A percentile compares a stretch with the other conserved stretches of the same genome.
These are phyloP conservation scores for Pseudocercospora macadamiae DNA, from an alignment of 2,329 filamentous ascomycete genomes.

Conservation along the genomic window DNA sequence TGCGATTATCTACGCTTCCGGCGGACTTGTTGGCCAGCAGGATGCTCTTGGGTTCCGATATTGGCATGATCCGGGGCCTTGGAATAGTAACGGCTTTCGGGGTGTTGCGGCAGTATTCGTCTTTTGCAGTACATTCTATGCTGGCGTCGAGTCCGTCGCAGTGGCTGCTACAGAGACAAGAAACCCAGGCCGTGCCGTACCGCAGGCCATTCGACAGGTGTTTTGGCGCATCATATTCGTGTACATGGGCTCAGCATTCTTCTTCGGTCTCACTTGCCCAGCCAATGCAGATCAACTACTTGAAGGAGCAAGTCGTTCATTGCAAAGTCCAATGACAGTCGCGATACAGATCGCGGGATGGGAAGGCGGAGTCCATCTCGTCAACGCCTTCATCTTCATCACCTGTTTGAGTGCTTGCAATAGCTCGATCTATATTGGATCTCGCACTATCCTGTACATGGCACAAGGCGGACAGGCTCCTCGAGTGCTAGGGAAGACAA, in stretches of 20 bases:
- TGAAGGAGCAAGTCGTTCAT: conserved; percentile 62
- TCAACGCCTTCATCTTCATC: conserved; percentile 76
- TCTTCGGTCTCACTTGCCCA: conserved; percentile 74
- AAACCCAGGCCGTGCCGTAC: conserved; percentile 52
- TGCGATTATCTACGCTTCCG: conserved; percentile 43
- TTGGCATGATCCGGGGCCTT: conserved; percentile 43
- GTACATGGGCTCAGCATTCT: conserved; percentile 72
- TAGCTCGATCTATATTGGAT: conserved; percentile 76
- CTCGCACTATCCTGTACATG: conserved; percentile 75
- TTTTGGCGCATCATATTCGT: conserved; percentile 51
- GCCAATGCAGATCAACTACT: conserved; percentile 67
- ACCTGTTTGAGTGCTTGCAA: conserved; percentile 70
- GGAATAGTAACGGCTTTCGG: conserved; percentile 43
- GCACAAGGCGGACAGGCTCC: conserved; percentile 74
- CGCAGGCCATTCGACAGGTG: conserved; percentile 37
- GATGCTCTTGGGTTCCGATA: conserved; percentile 39
- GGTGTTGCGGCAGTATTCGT: conserved; percentile 49
- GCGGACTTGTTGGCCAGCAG: conserved; percentile 35
- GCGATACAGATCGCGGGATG: conserved; percentile 75
- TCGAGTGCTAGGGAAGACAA: conserved; percentile 68
- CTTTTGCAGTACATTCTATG: conserved; percentile 52
- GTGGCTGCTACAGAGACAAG: conserved; percentile 56
- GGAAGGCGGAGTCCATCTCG: conserved; percentile 71
- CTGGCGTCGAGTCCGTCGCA: conserved; percentile 56
- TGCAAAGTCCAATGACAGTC: conserved; percentile 72